These are phyloP conservation scores for Fistulifera pelliculosa DNA, from an alignment of 108 stramenopile species.

Conservation along the genomic window DNA sequence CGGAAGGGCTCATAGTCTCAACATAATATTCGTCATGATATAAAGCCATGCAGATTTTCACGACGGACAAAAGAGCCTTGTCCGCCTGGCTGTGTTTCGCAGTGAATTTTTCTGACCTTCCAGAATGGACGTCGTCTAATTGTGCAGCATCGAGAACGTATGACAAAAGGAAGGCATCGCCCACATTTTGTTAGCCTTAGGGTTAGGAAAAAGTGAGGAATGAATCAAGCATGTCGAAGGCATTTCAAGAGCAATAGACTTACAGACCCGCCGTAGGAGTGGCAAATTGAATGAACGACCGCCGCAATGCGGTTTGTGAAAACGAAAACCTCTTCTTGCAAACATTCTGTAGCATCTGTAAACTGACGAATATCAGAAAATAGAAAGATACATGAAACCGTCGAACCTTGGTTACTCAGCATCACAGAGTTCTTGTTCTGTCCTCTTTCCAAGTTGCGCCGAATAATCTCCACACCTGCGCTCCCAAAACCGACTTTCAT, in stretches of 20 bases:
- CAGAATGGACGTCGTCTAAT: background rate
- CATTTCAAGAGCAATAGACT: too few species aligned
- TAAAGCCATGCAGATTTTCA: constrained; percentile 75
- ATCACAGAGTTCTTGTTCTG: constrained; percentile 57
- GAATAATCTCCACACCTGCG: constrained; percentile 90
- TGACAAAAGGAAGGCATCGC: constrained; percentile 88
- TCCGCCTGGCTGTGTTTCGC: constrained; percentile 72
- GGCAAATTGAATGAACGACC: constrained; percentile 84
- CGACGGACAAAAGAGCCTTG: constrained; percentile 71
- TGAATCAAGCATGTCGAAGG: too few species aligned
- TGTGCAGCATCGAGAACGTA: constrained; percentile 57
- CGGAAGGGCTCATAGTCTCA: constrained; percentile 47
- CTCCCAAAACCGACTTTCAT: constrained; percentile 95
- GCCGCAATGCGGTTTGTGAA: constrained; percentile 91
- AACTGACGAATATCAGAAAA: constrained; percentile 95
- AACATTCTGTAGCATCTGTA: constrained; percentile 89
- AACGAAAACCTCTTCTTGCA: constrained; percentile 93
- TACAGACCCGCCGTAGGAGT: constrained; percentile 70
- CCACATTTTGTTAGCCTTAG: constrained; percentile 96
- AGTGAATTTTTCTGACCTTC: constrained; percentile 10
- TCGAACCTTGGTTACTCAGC: constrained; percentile 58
- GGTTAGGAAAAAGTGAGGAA: too few species aligned
- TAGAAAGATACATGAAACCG: constrained; percentile 81
- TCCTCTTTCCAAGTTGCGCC: constrained; percentile 71
- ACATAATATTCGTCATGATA: constrained; percentile 64